Conservation (phyloP, 2,329 filamentous ascomycete species). For the Bipolaris oryzae region DNA sequence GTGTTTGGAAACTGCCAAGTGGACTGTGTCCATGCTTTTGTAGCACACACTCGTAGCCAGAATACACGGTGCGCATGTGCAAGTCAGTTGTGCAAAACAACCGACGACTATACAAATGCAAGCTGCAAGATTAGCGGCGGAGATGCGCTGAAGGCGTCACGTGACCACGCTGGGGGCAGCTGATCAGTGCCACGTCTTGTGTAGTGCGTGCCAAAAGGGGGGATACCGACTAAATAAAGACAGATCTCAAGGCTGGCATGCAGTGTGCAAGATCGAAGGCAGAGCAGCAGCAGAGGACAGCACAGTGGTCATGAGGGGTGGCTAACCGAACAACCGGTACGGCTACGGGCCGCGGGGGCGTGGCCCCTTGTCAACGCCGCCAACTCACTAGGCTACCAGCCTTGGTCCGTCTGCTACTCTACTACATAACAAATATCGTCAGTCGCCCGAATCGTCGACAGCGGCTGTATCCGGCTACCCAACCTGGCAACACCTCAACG, state of each 20-base stretch:
- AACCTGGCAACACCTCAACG: too few species aligned
- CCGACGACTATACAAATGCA: too few species aligned
- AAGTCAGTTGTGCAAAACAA: not conserved
- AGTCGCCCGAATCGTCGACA: not conserved
- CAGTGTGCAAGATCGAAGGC: not conserved
- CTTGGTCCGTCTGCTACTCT: not conserved
- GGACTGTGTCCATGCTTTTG: not conserved
- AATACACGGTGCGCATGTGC: not conserved
- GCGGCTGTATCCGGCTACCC: not conserved
- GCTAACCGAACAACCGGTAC: conserved; percentile 8
- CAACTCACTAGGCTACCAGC: not conserved
- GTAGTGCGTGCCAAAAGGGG: not conserved
- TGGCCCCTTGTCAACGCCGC: conserved; percentile 4
- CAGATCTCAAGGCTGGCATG: not conserved
- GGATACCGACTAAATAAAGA: not conserved
- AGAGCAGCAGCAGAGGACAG: not conserved
- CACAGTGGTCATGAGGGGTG: conserved; percentile 1
- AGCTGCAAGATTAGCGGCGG: too few species aligned
- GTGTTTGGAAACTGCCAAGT: not conserved
- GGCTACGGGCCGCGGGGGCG: conserved; percentile 10
- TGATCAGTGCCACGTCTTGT: not conserved
- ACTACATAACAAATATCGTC: not conserved
- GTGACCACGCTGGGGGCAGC: not conserved
- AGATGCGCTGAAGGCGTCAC: too few species aligned
- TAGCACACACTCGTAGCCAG: too few species aligned